These are phyloP conservation scores for Kazachstania kunashirensis DNA, from an alignment of 805 yeast species.

Conservation along the genomic window DNA sequence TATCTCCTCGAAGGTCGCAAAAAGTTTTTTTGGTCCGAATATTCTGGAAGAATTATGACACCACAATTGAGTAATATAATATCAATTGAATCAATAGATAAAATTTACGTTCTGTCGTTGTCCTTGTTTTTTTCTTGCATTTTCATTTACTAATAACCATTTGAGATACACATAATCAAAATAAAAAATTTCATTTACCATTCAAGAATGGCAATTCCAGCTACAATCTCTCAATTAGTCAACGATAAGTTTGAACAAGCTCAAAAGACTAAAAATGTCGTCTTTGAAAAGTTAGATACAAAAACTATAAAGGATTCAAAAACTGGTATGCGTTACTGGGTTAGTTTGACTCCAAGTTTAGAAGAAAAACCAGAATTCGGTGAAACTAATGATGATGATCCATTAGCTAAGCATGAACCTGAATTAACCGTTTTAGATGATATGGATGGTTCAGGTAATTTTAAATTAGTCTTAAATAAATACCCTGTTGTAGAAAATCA, in stretches of 20 bases:
- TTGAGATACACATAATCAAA: too few species aligned
- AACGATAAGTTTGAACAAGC: constrained; percentile 26
- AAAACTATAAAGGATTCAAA: constrained; percentile 24
- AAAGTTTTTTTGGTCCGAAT: too few species aligned
- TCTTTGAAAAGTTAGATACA: constrained; percentile 41
- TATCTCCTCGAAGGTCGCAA: too few species aligned
- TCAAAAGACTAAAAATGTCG: constrained; percentile 28
- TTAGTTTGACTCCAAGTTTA: constrained; percentile 29
- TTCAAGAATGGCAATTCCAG: constrained; percentile 35
- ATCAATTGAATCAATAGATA: too few species aligned
- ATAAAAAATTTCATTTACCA: too few species aligned
- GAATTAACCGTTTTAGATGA: constrained; percentile 52
- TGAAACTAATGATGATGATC: constrained; percentile 40
- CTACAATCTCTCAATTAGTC: constrained; percentile 31
- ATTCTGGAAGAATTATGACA: too few species aligned
- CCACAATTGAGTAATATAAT: too few species aligned
- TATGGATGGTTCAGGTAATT: constrained; percentile 33
- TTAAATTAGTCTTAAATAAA: constrained; percentile 70
- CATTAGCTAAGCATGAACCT: constrained; percentile 76
- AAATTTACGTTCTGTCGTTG: too few species aligned
- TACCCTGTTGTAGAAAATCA: constrained; percentile 78
- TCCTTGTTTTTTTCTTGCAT: too few species aligned
- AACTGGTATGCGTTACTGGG: constrained; percentile 25
- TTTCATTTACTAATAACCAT: too few species aligned
- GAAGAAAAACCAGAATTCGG: constrained; percentile 33